Evolutionary conservation across 345 rosid genomes (phyloP).

Genomic region (Noccaea caerulescens): DNA sequence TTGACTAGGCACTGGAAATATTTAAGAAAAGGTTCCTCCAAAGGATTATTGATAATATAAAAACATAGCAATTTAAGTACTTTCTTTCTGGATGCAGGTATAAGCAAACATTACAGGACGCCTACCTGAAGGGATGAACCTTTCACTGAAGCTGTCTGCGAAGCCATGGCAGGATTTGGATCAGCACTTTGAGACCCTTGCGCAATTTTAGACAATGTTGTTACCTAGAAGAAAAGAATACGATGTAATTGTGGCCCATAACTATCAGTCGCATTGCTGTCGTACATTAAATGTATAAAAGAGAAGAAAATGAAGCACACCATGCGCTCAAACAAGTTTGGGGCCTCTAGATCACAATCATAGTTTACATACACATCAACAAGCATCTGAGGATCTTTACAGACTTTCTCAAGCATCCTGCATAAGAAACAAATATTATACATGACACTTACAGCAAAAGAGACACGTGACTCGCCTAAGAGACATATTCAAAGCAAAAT

Average conservation of each 20-base stretch:
- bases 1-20: slow-evolving; percentile 81
- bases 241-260: slow-evolving; percentile 26
- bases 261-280: slow-evolving; percentile 15
- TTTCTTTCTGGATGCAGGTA: slow-evolving; percentile 29
- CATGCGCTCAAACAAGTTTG: slow-evolving; percentile 98
- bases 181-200: slow-evolving; percentile 91
- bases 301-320: slow-evolving; percentile 47
- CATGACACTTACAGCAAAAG: slow-evolving; percentile 24
- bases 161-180: slow-evolving; percentile 72
- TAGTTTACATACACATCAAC: slow-evolving; percentile 96
- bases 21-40: slow-evolving; percentile 37
- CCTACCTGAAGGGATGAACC: slow-evolving; percentile 93
- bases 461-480: slow-evolving; percentile 20
- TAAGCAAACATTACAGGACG: slow-evolving; percentile 33
- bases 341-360: slow-evolving; percentile 98
- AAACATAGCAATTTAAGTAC: slow-evolving; percentile 14
- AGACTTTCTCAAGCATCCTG: slow-evolving; percentile 95
- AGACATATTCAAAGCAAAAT: slow-evolving; percentile 36
- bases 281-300: slow-evolving; percentile 13
- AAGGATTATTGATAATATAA: slow-evolving; percentile 31
- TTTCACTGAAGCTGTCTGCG: slow-evolving; percentile 76
- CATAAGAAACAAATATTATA: slow-evolving; percentile 20
- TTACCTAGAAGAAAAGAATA: slow-evolving; percentile 60
- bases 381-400: slow-evolving; percentile 96
- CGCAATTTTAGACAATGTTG: slow-evolving; percentile 79